Percentiles rank a stretch among this genome's conserved stretches.
Conservation (phyloP, 306 rosid genomes). For the Abrus precatorius region DNA sequence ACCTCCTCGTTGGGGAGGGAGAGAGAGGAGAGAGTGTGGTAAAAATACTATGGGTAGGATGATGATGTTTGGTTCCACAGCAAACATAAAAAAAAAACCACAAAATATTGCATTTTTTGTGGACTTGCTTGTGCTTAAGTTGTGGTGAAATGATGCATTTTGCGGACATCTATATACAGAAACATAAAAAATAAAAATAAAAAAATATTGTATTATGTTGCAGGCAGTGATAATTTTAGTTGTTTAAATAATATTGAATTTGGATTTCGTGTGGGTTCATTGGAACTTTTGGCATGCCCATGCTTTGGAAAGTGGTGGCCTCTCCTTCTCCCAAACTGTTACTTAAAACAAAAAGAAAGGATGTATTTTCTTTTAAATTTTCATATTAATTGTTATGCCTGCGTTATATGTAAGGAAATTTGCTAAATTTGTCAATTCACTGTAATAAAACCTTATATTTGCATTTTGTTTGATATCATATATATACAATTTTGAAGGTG, state of each 20-base stretch:
- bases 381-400: slow-evolving; percentile 8
- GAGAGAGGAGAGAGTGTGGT: background rate
- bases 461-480: background rate
- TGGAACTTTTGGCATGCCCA: background rate
- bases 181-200: no score
- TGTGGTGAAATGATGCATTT: no score
- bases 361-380: slow-evolving; percentile 10
- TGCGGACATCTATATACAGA: no score
- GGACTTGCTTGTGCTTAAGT: background rate
- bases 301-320: slow-evolving; percentile 16
- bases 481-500: slow-evolving; percentile 20
- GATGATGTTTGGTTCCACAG: background rate
- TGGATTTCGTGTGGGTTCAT: background rate
- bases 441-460: slow-evolving; percentile 10
- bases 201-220: no score
- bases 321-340: background rate
- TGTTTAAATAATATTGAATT: no score
- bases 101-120: background rate
- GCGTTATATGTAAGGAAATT: no score
- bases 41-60: background rate
- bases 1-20: background rate
- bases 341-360: background rate
- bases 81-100: background rate
- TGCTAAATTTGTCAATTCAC: background rate
- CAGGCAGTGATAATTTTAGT: no score